phyloP scores from a whole-genome alignment of 306 rosid genomes.

The Cyclanthera cordifolia region DNA sequence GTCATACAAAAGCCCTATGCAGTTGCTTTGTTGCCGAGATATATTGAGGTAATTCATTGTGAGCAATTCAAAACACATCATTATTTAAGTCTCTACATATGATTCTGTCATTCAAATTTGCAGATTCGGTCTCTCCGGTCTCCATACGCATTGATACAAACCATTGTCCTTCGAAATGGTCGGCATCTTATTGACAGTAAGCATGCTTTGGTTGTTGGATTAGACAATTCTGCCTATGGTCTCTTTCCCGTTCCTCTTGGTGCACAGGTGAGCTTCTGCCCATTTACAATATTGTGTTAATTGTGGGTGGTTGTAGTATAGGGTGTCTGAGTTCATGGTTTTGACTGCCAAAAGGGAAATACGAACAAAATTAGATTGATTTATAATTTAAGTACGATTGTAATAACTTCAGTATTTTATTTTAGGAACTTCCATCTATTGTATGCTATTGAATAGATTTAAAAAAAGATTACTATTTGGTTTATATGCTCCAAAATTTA shows the following conservation, averaged over 20 bases:
- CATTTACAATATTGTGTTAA: neutral
- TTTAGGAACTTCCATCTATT: neutral
- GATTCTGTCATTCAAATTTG: conserved; percentile 19
- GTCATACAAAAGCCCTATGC: conserved; percentile 85
- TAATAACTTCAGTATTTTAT: neutral
- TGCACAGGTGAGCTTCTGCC: conserved; percentile 58
- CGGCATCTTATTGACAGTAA: conserved; percentile 61
- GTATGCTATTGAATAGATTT: neutral
- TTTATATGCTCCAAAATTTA: neutral
- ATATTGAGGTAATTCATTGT: conserved; percentile 57
- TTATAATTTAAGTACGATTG: neutral
- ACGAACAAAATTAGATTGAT: neutral
- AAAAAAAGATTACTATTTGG: neutral
- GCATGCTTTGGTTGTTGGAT: conserved; percentile 45
- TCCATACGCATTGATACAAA: conserved; percentile 84
- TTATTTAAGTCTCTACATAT: conserved; percentile 8
- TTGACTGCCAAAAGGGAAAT: neutral
- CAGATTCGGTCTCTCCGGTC: conserved; percentile 83
- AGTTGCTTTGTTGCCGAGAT: conserved; percentile 68
- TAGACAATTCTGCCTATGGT: conserved; percentile 70
- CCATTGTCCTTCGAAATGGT: conserved; percentile 74
- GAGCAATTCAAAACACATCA: neutral
- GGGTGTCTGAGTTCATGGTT: neutral
- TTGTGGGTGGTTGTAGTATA: neutral
- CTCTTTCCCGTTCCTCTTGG: conserved; percentile 97